Evolutionary conservation across 192 early-diverging fungal species (phyloP).

Genomic region (Gonapodya prolifera): DNA sequence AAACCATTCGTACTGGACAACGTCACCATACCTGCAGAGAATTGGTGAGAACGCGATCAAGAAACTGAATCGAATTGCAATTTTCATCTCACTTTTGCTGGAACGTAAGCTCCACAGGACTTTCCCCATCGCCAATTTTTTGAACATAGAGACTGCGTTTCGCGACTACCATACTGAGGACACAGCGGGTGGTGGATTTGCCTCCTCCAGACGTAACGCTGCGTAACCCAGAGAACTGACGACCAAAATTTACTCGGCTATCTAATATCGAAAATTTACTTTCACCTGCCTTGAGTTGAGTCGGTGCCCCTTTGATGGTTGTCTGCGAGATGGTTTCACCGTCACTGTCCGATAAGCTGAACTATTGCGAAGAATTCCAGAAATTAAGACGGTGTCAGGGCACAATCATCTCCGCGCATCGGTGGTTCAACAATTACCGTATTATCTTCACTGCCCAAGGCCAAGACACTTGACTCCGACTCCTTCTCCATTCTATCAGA

Average conservation of each 20-base stretch:
- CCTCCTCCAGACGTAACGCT: not conserved
- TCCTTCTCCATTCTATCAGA: not conserved
- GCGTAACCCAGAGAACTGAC: slow-evolving; percentile 10
- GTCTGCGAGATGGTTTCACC: slow-evolving; percentile 35
- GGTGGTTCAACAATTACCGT: slow-evolving; percentile 18
- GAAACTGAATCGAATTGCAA: not conserved
- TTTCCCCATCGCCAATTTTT: slow-evolving; percentile 19
- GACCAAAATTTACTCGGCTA: slow-evolving; percentile 17
- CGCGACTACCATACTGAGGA: slow-evolving; percentile 27
- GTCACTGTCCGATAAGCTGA: slow-evolving; percentile 28
- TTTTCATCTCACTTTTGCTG: slow-evolving; percentile 10
- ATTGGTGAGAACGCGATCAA: not conserved
- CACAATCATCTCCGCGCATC: no score
- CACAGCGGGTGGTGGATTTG: not conserved
- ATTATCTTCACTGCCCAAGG: slow-evolving; percentile 28
- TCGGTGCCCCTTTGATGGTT: slow-evolving; percentile 28
- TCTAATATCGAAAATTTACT: slow-evolving; percentile 11
- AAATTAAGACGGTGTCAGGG: no score
- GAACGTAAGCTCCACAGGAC: slow-evolving; percentile 35
- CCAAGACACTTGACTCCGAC: slow-evolving; percentile 24
- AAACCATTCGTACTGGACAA: slow-evolving; percentile 35
- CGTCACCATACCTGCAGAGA: slow-evolving; percentile 23
- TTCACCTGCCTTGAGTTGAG: slow-evolving; percentile 21
- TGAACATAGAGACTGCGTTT: slow-evolving; percentile 28
- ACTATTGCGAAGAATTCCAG: slow-evolving; percentile 13